Base-by-base conservation (phyloP, 1,139 yeast species). In the Pichiaceae sp. region DNA sequence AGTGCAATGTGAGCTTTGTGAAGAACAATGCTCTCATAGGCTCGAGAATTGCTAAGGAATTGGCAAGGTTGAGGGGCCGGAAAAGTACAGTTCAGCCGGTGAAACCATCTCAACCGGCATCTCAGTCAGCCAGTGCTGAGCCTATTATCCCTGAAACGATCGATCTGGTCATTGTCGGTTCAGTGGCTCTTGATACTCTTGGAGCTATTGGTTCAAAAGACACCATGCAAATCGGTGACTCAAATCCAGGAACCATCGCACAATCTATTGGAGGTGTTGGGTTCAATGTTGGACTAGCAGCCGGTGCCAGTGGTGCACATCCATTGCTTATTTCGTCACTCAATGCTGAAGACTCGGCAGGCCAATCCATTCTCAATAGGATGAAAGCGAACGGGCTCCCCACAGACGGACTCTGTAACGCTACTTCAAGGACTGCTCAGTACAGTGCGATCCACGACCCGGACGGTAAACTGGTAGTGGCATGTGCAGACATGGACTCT, bases 401-500 rank as follows among this genome's bases (percentile, higher is more conserved):
- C 3, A 35, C 21, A 2, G 43, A 42, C 6, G 59, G 59, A 1
- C 17, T 56, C 3, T 31, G 48, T 9, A 34, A 41, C 3, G 27
- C 39, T 3, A 33, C 38, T n/a, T 45, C 46, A 6, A 42, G 46
- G 14, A 80, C 93, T 0, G 86, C 93, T 0, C 83, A 81, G 47
- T 87, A 87, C 50, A 68, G 75, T 5, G 77, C 94, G 1, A 67
- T 78, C 41, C 91, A 84, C 50, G 73, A 72, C 40, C 44, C 49
- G 0, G 52, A 61, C 2, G 96, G 96, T 1, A 78, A 72, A 3
- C 62, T 86, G 35, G 53, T 82, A 6, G 64, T 83, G 15, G 95
- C 95, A 0, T 78, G 87, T 53, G 91, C 95, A 3, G 95, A 84
- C 52, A 86, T 87, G 96, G 64, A 64, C 11, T 73, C 81, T 11